A percentile compares a stretch with the other conserved stretches of the same genome.
phyloP scores from a whole-genome alignment of 2,329 filamentous ascomycete species.

The Hymenoscyphus occultus region DNA sequence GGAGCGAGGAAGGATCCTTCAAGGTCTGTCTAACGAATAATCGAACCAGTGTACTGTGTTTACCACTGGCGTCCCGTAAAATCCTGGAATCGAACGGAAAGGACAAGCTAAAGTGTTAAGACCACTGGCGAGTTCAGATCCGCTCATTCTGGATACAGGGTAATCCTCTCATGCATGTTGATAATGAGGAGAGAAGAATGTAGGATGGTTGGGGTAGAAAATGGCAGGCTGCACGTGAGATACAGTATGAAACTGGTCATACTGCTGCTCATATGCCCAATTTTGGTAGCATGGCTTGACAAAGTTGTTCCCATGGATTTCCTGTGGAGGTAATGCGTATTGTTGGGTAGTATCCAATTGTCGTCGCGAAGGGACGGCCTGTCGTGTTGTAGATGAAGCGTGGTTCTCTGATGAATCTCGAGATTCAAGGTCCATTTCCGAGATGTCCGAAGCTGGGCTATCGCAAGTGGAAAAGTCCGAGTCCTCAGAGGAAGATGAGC shows the following conservation, averaged over 20 bases:
- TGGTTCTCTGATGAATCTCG: slow-evolving; percentile 13
- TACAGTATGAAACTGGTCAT: slow-evolving; percentile 21
- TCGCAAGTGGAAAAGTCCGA: slow-evolving; percentile 24
- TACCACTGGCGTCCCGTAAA: slow-evolving; percentile 20
- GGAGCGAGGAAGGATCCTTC: neutral
- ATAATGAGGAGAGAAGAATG: slow-evolving; percentile 22
- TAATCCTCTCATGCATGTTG: slow-evolving; percentile 13
- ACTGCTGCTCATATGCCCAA: slow-evolving; percentile 26
- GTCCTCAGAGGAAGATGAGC: slow-evolving; percentile 27
- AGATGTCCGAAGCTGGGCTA: neutral
- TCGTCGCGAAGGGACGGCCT: neutral
- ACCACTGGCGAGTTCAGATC: slow-evolving; percentile 18
- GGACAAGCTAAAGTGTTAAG: slow-evolving; percentile 15
- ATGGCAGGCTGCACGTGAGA: slow-evolving; percentile 20
- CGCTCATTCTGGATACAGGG: slow-evolving; percentile 13
- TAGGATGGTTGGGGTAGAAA: slow-evolving; percentile 17
- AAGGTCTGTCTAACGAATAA: neutral
- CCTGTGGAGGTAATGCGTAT: slow-evolving; percentile 26
- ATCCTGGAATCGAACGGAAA: slow-evolving; percentile 16
- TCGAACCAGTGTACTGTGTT: slow-evolving; percentile 23
- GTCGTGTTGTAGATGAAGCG: slow-evolving; percentile 15
- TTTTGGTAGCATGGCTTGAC: slow-evolving; percentile 24
- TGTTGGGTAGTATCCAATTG: slow-evolving; percentile 15
- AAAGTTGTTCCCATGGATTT: slow-evolving; percentile 20
- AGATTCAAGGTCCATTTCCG: slow-evolving; percentile 14